Evolutionary conservation across 176 grass and related monocot genomes (phyloP), one percentile per base, ranked within the genome.

Genomic region (Oryza officinalis): DNA sequence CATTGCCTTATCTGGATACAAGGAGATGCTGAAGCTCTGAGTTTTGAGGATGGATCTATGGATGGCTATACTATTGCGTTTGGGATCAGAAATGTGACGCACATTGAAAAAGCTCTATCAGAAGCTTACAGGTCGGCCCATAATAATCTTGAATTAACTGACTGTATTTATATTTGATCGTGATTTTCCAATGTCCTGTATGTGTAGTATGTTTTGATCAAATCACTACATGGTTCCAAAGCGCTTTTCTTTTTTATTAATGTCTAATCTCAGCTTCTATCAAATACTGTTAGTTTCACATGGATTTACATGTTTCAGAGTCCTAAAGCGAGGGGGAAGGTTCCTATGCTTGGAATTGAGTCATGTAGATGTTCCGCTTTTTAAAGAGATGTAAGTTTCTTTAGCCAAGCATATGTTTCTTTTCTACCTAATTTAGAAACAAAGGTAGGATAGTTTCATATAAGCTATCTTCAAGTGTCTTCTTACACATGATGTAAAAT

Each of bases 21-120:
- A 74, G 96, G 91, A 85, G 93, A 98, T 87, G 93, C 93, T 78
- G 95, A 98, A 88, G 89, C 87, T 79, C 88, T 95, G 80, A 91
- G 71, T 91, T 98, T 98, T 63, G 87, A 98, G 76, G 91, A 98
- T 80, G 76, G 66, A 69, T 95, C 91, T 65, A 95, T 98, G 96
- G 93, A 98, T 93, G 93, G 87, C 37, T 98, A 98, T 83, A 95
- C 93, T 5, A 95, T 98, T 61, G 96, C 89, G 61, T 98, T 98
- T 75, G 96, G 96, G 61, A 93, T 98, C 67, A 92, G 96, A 88
- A 98, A 98, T 83, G 91, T 98, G 61, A 95, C 93, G 6, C 95
- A 93, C 72, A 95, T 98, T 87, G 93, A 98, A 82, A 98, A 98
- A 66, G 91, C 80, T 83, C 89, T 98, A 54, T 72, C 87, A 13